Conservation (phyloP, 2,329 filamentous ascomycete species). For the Pseudogymnoascus sp. region DNA sequence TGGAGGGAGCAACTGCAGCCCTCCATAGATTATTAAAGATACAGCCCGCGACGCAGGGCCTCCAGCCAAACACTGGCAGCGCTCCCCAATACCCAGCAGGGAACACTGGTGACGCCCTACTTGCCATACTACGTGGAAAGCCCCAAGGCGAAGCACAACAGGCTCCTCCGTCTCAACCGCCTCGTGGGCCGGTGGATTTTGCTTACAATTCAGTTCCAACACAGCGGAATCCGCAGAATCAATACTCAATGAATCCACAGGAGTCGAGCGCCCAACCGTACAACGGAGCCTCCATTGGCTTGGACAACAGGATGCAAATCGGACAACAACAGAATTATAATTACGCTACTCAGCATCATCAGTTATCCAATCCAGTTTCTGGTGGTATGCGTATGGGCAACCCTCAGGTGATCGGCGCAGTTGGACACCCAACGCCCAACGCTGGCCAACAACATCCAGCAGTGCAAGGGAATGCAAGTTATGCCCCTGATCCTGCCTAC, state of each 20-base stretch:
- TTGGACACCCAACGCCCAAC: not conserved
- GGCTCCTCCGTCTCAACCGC: not conserved
- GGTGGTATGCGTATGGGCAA: constrained; percentile 1
- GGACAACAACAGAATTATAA: not conserved
- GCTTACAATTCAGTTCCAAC: not conserved
- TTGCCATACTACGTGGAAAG: constrained; percentile 41
- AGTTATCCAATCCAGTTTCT: not conserved
- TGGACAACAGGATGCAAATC: not conserved
- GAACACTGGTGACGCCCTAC: constrained; percentile 38
- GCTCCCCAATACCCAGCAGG: constrained; percentile 14
- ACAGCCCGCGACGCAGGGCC: constrained; percentile 42
- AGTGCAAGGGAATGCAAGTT: not conserved
- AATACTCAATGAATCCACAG: not conserved
- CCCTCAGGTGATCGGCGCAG: not conserved
- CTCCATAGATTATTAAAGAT: constrained; percentile 48
- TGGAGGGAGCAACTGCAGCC: constrained; percentile 40
- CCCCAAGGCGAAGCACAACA: constrained; percentile 14
- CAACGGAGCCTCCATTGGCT: not conserved
- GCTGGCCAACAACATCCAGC: not conserved
- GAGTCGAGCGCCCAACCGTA: not conserved
- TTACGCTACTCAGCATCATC: not conserved
- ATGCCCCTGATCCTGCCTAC: not conserved
- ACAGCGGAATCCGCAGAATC: not conserved
- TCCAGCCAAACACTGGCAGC: constrained; percentile 29
- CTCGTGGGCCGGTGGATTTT: not conserved